Base-by-base conservation (phyloP, 2,329 filamentous ascomycete species). In the Emericellopsis atlantica region DNA sequence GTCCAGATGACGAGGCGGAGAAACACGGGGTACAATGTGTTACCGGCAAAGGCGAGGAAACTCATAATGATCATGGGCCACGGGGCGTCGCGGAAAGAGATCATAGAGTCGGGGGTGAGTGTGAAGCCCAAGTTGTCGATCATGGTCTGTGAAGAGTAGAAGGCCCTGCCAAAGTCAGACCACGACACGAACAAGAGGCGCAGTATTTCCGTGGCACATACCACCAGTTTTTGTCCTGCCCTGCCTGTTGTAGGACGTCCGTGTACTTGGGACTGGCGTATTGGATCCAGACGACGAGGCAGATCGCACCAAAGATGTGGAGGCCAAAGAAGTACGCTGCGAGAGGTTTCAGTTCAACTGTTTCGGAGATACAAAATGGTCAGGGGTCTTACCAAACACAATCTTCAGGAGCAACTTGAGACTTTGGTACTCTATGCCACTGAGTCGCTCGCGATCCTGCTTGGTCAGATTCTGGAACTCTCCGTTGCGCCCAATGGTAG, bases 1-100 rank as follows among this genome's bases (percentile, higher is more conserved):
- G 53, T 54, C 75, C 75, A 82, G 32, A 83, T 67, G 8, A 72
- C 59, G 1, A 79, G 53, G 1, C 78, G 67, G 0, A 79, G 62
- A 40, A 79, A 64, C 16, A 76, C 58, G 0, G 76, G 77, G 43
- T 77, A 81, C 37, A 64, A 65, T 0, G 71, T 75, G 40, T 74
- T 71, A 2, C 71, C 72, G 0, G 68, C 66, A 6, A 73, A 62
- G 3, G 70, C 69, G 2, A 74, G 48, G 12, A 67, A 55, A 4
- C 59, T 62, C 56, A 73, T 68, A 38, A 72, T 53, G 40, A 74
- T 49, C 43, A 74, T 57, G 3, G 57, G 60, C 45, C 53, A 60
- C 1, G 53, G 56, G 0, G 68, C 65, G 33, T 65, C 62, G 37
- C 58, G 60, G 47, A 73, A 73, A 1, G 56, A 55, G 9, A 69